phyloP scores from a whole-genome alignment of 371 early-diverging fungal genomes.

The Zychaea mexicana region DNA sequence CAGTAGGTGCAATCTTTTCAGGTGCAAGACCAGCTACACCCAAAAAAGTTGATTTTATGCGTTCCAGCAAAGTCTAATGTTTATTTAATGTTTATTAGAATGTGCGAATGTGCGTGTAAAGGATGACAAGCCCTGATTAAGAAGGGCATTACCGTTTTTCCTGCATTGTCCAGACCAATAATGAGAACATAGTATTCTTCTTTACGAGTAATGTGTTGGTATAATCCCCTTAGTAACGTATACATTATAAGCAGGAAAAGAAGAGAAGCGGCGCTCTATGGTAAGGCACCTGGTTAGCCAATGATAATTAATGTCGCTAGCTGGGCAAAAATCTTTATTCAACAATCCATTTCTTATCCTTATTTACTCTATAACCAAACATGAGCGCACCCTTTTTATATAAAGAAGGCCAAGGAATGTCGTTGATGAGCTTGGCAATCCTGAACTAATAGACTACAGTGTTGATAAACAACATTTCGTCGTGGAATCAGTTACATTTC shows the following conservation, averaged over 20 bases:
- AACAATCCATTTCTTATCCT: too few relatives aligned
- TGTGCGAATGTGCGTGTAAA: too few relatives aligned
- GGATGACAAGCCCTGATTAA: too few relatives aligned
- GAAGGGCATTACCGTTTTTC: slow-evolving; percentile 81
- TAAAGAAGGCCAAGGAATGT: too few relatives aligned
- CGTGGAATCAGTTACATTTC: too few relatives aligned
- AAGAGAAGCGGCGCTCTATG: not conserved
- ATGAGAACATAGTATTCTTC: slow-evolving; percentile 95
- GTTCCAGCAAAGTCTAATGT: slow-evolving; percentile 88
- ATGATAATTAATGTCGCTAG: not conserved
- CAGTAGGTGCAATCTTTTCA: slow-evolving; percentile 91
- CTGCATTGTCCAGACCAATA: slow-evolving; percentile 94
- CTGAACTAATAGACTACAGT: too few relatives aligned
- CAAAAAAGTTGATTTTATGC: slow-evolving; percentile 76
- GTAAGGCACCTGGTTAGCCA: slow-evolving; percentile 3
- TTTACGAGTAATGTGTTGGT: slow-evolving; percentile 80
- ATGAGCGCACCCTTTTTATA: too few relatives aligned
- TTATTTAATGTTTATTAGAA: too few relatives aligned
- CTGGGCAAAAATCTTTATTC: too few relatives aligned
- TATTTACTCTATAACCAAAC: too few relatives aligned
- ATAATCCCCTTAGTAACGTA: slow-evolving; percentile 87
- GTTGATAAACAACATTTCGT: too few relatives aligned
- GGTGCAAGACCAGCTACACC: slow-evolving; percentile 78
- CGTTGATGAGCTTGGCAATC: too few relatives aligned
- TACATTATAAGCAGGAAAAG: slow-evolving; percentile 66